Evolutionary conservation across 306 rosid species (phyloP).

Genomic region (Cucurbita maxima): DNA sequence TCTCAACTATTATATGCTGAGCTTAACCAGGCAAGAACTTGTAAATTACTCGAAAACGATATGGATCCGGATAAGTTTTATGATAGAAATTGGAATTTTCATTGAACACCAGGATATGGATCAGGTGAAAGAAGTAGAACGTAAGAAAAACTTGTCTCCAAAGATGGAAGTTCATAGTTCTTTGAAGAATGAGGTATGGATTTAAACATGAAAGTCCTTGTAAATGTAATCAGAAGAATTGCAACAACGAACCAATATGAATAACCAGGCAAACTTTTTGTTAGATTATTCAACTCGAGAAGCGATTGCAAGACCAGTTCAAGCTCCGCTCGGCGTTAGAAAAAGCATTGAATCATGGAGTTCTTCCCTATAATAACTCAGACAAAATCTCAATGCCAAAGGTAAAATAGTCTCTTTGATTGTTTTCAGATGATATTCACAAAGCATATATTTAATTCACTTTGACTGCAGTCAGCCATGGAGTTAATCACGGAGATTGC

Average conservation of each 20-base stretch:
- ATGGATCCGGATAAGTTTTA: no score
- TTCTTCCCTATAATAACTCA: constrained; percentile 31
- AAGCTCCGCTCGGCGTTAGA: constrained; percentile 64
- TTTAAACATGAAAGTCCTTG: background rate
- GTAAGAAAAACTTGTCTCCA: constrained; percentile 26
- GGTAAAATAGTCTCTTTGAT: constrained; percentile 27
- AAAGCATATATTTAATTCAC: background rate
- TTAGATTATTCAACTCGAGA: constrained; percentile 78
- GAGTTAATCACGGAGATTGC: constrained; percentile 81
- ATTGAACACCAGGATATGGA: constrained; percentile 41
- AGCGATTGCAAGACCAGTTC: constrained; percentile 66
- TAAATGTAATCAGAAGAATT: background rate
- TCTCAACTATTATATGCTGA: background rate
- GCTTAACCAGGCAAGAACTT: background rate
- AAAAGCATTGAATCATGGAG: constrained; percentile 50
- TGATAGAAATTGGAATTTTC: background rate
- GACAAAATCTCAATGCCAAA: constrained; percentile 37
- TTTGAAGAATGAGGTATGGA: constrained; percentile 72
- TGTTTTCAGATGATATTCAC: background rate
- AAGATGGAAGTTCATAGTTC: constrained; percentile 35
- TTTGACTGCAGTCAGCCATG: constrained; percentile 53
- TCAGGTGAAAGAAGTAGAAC: constrained; percentile 32
- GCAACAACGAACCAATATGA: background rate
- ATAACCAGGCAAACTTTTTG: background rate
- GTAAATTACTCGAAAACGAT: background rate